phyloP scores from a whole-genome alignment of 2,329 filamentous ascomycete genomes.

The Pyrenophora seminiperda region DNA sequence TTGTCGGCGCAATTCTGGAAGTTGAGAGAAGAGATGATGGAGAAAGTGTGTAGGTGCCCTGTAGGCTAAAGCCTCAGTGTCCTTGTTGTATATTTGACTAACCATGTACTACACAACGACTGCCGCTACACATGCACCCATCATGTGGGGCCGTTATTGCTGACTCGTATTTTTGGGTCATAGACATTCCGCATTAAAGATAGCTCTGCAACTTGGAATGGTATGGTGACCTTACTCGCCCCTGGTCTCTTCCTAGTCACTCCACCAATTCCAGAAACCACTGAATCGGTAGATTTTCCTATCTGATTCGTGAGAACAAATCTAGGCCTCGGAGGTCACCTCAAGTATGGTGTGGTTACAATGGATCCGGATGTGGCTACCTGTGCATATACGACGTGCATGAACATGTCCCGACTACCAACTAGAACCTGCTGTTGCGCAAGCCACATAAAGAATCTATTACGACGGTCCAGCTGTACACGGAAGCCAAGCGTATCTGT shows the following conservation, averaged over 20 bases:
- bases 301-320: background rate
- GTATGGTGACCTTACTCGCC: background rate
- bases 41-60: background rate
- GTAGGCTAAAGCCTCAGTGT: background rate
- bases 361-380: background rate
- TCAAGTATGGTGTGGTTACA: background rate
- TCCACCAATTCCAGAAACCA: no score
- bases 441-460: background rate
- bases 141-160: background rate
- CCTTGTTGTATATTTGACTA: background rate
- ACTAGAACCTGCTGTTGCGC: background rate
- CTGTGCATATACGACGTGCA: background rate
- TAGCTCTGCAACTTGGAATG: background rate
- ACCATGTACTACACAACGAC: background rate
- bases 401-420: background rate
- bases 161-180: background rate
- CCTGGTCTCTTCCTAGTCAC: background rate
- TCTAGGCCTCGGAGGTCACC: background rate
- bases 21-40: background rate
- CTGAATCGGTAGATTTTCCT: no score
- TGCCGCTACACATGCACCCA: background rate
- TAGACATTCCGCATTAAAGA: background rate
- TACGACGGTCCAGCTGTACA: background rate
- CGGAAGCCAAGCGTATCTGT: background rate
- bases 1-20: background rate